A percentile compares a stretch with the other conserved stretches of the same genome.
Evolutionary conservation across 192 early-diverging fungal genomes (phyloP).

Genomic region (Backusella macrospora): DNA sequence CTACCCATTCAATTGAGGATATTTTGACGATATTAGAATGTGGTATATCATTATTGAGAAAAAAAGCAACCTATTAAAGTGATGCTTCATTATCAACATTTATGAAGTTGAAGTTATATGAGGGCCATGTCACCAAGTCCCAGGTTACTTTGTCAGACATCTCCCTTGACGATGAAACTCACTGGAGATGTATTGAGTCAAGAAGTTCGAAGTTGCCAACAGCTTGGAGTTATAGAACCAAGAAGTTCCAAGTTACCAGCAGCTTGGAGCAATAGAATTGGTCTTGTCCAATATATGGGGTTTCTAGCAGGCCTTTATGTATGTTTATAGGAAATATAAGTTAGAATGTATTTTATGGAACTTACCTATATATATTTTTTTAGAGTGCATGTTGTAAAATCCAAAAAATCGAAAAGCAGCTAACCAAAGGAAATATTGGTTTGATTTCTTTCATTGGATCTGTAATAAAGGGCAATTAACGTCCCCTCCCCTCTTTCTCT

Average conservation of each 20-base stretch:
- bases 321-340: conserved; percentile 17
- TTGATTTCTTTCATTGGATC: conserved; percentile 22
- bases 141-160: conserved; percentile 19
- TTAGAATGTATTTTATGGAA: conserved; percentile 11
- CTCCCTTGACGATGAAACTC: conserved; percentile 11
- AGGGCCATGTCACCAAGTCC: conserved; percentile 10
- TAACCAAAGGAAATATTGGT: conserved; percentile 11
- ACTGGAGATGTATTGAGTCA: conserved; percentile 13
- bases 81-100: conserved; percentile 15
- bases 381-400: conserved; percentile 8
- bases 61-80: conserved; percentile 1
- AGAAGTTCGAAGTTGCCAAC: conserved; percentile 10
- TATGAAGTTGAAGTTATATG: conserved; percentile 12
- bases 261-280: conserved; percentile 5
- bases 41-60: conserved; percentile 15
- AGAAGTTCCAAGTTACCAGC: conserved; percentile 3
- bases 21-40: conserved; percentile 18
- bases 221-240: conserved; percentile 12
- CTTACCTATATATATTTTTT: conserved; percentile 19
- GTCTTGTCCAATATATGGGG: conserved; percentile 15
- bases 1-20: conserved; percentile 14
- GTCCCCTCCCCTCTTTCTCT: not conserved
- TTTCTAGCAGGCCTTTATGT: conserved; percentile 16
- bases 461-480: conserved; percentile 13
- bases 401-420: conserved; percentile 14